Conservation (phyloP, 2,329 filamentous ascomycete species). For the Aspergillus jensenii region DNA sequence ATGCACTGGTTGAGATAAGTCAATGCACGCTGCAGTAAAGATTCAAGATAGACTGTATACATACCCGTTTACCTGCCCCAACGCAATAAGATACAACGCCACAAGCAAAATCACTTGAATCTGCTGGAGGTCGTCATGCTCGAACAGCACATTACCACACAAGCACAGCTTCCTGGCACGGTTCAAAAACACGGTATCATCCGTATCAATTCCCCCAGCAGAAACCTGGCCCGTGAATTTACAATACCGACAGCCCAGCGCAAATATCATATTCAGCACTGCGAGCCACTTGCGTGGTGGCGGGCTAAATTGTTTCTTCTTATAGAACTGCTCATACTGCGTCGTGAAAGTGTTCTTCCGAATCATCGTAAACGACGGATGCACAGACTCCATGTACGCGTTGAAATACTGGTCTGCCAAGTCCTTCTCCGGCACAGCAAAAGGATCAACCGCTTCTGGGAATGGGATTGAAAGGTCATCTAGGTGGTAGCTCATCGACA, state of each 20-base stretch:
- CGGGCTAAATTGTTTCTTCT: conserved; percentile 22
- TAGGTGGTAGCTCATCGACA: conserved; percentile 38
- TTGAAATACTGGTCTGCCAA: conserved; percentile 40
- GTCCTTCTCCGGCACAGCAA: conserved; percentile 36
- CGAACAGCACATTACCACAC: conserved; percentile 37
- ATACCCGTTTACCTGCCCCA: conserved; percentile 45
- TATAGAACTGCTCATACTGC: conserved; percentile 40
- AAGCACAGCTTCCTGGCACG: conserved; percentile 40
- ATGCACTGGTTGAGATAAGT: conserved; percentile 31
- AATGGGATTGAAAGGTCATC: conserved; percentile 40
- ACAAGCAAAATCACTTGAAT: conserved; percentile 43
- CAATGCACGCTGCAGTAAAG: not conserved
- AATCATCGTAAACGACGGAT: conserved; percentile 43
- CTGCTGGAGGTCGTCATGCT: conserved; percentile 44
- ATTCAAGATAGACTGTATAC: not conserved
- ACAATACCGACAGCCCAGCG: conserved; percentile 42
- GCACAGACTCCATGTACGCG: conserved; percentile 40
- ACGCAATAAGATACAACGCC: conserved; percentile 40
- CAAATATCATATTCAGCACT: conserved; percentile 49
- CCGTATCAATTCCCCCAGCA: conserved; percentile 28
- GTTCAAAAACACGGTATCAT: conserved; percentile 42
- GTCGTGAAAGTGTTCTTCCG: conserved; percentile 35
- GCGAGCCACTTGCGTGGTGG: conserved; percentile 40
- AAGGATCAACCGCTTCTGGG: conserved; percentile 35
- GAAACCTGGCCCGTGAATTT: conserved; percentile 28